Base-by-base conservation (phyloP, 2,329 filamentous ascomycete species). In the Blastomyces gilchristii region DNA sequence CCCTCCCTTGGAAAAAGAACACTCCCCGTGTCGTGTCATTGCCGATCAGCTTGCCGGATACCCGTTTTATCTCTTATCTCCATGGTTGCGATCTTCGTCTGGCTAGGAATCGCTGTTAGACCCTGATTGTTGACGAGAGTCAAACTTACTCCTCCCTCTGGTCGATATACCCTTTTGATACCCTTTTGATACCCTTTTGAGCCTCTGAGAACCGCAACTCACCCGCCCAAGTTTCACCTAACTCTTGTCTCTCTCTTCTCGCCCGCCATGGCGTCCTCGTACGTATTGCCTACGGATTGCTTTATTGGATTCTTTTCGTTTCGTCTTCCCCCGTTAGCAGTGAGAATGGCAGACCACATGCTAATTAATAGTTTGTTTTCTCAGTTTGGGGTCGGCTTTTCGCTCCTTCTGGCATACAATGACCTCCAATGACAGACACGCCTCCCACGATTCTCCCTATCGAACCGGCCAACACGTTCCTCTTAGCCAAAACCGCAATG, bases 361-460 rank as follows among this genome's bases (percentile, higher is more conserved):
- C 57, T 59, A 59, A 59, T 49, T 22, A 28, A 28, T 28, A 8
- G 9, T 37, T 25, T 43, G 3, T 16, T 28, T 22, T 22, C 56
- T 34, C 68, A 87, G 87, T 71, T 76, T 93, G 72, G 83, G 85
- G 70, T 83, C 83, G 70, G 85, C 88, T 77, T 89, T 94, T 78
- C 89, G 89, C 78, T 89, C 89, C 66, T 93, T 99, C 80, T 99
- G 94, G 94, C 94, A 97, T 82, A 86, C 89, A 69, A 94, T 89
- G 83, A 88, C 85, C 74, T 87, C 85, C 67, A 83, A 87, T 71
- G 83, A 86, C 80, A 96, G 94, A 66, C 86, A 99, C 80, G 96
- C 94, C 67, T 88, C 87, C 66, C 90, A 88, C 81, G 90, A 99
- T 78, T 96, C 93, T 64, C 92, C 94, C 60, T 95, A 96, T 78